Base-by-base conservation (phyloP, 2,329 filamentous ascomycete genomes). In the Epichloe baconii region DNA sequence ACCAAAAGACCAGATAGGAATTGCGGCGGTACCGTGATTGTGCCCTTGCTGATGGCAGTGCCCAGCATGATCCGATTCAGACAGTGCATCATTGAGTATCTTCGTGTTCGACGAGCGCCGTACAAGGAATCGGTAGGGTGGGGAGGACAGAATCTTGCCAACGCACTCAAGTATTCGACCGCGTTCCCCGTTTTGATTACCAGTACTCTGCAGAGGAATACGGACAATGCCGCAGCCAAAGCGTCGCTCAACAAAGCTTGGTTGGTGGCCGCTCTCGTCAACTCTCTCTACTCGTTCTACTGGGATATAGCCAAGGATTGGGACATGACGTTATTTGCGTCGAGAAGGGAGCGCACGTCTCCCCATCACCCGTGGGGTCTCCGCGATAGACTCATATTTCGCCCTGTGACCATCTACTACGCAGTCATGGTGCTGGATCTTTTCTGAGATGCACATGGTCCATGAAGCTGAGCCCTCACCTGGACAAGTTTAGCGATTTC, bases 271-370 rank as follows among this genome's bases (percentile, higher is more conserved):
- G 85, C 88, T 34, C 71, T 88, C 36, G 63, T 93, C 60, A 96
- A 98, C 67, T 94, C 88, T 14, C 73, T 86, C 44, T 98, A 95
- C 70, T 89, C 86, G n/a, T 97, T 97, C 72, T 98, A 93, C 74
- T 98, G 93, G 93, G 93, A 98, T 62, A 82, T 97, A 34, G 78
- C 88, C 51, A 93, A 90, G 71, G 93, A 98, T 73, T 98, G 93
- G 93, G 93, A 97, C 63, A 75, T 98, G 55, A 87, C 85, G 0
- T 75, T 97, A 14, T 86, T 97, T 62, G 79, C 84, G 3, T 65
- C 74, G 2, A 65, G 71, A 14, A 69, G 68, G 38, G 74, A 79
- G 55, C 79, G 84, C 55, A 74, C 74, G 56, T 74, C 77, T 11
- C 76, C 76, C 2, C 79, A 85, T 26, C 78, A 90, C 59, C 80